phyloP scores from a whole-genome alignment of 495 filamentous ascomycete species.

The Trichocladium antarcticum region DNA sequence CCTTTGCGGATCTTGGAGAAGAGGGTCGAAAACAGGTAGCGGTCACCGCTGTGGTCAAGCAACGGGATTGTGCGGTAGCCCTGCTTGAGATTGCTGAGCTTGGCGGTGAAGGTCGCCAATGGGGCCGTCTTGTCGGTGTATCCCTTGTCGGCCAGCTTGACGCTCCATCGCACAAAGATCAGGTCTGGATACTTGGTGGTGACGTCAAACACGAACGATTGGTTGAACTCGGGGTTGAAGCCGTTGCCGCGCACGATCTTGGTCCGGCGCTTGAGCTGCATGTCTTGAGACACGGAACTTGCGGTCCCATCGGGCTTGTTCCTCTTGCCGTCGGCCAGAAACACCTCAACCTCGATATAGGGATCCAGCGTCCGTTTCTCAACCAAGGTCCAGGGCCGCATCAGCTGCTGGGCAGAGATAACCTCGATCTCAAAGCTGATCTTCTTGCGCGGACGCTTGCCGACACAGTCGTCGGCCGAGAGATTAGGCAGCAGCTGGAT shows the following conservation, averaged over 20 bases:
- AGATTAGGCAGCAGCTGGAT: slow-evolving; percentile 40
- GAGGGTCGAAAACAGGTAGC: slow-evolving; percentile 85
- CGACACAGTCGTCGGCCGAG: slow-evolving; percentile 32
- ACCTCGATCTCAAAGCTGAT: slow-evolving; percentile 77
- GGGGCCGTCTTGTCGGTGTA: slow-evolving; percentile 52
- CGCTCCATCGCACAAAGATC: slow-evolving; percentile 88
- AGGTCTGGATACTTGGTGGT: slow-evolving; percentile 86
- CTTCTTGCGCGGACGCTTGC: slow-evolving; percentile 58
- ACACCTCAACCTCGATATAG: slow-evolving; percentile 89
- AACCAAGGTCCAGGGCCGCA: slow-evolving; percentile 59
- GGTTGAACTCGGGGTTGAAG: slow-evolving; percentile 76
- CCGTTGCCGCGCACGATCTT: slow-evolving; percentile 73
- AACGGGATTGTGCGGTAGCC: slow-evolving; percentile 97
- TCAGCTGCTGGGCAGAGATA: slow-evolving; percentile 89
- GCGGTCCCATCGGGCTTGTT: slow-evolving; percentile 35
- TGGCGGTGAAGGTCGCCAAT: slow-evolving; percentile 82
- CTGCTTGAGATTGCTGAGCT: slow-evolving; percentile 76
- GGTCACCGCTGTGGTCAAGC: slow-evolving; percentile 77
- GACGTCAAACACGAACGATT: slow-evolving; percentile 58
- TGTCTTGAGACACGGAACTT: slow-evolving; percentile 45
- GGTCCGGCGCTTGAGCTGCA: slow-evolving; percentile 57
- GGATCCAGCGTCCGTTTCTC: slow-evolving; percentile 71
- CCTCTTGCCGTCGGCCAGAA: slow-evolving; percentile 79
- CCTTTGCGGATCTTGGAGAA: slow-evolving; percentile 74
- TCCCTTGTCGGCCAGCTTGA: slow-evolving; percentile 66